Conservation (phyloP, 1,284 basidiomycete genomes). For the Ganoderma resinaceum region DNA sequence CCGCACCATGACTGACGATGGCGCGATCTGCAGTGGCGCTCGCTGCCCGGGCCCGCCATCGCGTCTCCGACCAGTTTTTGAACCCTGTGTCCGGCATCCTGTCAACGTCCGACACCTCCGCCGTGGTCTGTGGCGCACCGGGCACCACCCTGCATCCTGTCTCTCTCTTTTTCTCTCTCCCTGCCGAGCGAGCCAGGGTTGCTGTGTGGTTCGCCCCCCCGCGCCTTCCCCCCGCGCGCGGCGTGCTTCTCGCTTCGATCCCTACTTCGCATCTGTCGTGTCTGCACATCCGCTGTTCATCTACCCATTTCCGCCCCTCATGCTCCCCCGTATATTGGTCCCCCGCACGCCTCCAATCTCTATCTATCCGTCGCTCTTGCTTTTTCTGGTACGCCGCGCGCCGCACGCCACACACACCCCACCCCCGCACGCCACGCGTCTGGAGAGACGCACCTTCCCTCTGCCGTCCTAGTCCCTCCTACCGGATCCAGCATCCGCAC, state of each 20-base stretch:
- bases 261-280: background rate
- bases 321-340: slow-evolving; percentile 1
- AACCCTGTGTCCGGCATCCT: slow-evolving; percentile 3
- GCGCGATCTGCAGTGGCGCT: slow-evolving; percentile 41
- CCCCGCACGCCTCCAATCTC: background rate
- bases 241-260: slow-evolving; percentile 15
- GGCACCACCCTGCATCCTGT: background rate
- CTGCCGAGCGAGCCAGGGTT: background rate
- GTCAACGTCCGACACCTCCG: background rate
- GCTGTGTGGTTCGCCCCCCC: background rate
- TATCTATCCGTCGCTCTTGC: background rate
- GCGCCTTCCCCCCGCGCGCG: background rate
- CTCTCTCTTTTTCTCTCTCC: background rate
- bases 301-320: slow-evolving; percentile 2
- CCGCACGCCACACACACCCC: slow-evolving; percentile 1
- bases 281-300: slow-evolving; percentile 1
- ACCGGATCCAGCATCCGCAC: background rate
- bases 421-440: slow-evolving; percentile 3
- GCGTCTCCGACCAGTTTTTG: slow-evolving; percentile 38
- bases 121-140: background rate
- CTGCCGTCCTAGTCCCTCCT: background rate
- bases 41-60: slow-evolving; percentile 45
- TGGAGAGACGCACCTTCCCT: background rate
- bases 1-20: slow-evolving; percentile 16
- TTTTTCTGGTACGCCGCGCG: background rate